These are phyloP conservation scores for Stephanodiscus minutulus DNA, from an alignment of 108 stramenopile genomes.

Conservation along the genomic window DNA sequence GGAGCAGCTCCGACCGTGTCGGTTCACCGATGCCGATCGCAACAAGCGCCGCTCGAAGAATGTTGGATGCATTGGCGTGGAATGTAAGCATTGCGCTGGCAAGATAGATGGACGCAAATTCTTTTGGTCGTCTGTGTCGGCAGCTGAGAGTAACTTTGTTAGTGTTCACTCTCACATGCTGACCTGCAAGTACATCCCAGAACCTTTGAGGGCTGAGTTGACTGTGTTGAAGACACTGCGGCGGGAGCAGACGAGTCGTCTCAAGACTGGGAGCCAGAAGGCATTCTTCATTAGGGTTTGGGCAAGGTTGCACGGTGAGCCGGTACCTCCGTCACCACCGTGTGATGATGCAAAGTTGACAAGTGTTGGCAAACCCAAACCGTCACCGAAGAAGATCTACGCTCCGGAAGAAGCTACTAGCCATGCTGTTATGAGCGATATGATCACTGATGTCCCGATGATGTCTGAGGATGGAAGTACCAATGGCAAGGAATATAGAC, in stretches of 20 bases:
- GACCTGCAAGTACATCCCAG: constrained; percentile 77
- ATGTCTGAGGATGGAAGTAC: not conserved
- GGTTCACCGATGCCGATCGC: constrained; percentile 89
- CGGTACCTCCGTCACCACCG: not conserved
- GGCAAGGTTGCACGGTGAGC: constrained; percentile 65
- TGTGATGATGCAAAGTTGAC: not conserved
- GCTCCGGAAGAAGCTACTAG: not conserved
- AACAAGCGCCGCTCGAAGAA: constrained; percentile 89
- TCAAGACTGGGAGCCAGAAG: constrained; percentile 88
- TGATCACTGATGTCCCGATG: not conserved
- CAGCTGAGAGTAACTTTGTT: constrained; percentile 91
- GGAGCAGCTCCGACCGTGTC: constrained; percentile 87
- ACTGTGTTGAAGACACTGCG: constrained; percentile 72
- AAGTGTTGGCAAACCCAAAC: constrained; percentile 1
- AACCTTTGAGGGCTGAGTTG: constrained; percentile 65
- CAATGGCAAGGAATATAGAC: constrained; percentile 1
- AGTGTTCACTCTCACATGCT: constrained; percentile 92
- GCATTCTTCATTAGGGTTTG: constrained; percentile 88
- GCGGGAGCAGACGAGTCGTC: constrained; percentile 78
- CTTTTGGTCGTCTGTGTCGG: constrained; percentile 91
- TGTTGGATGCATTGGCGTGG: constrained; percentile 88
- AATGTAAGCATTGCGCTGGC: constrained; percentile 91
- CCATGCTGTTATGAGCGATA: not conserved
- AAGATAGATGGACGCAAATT: constrained; percentile 89
- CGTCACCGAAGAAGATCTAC: not conserved